Base-by-base conservation (phyloP, 768 basidiomycete genomes). In the Russula virescens region DNA sequence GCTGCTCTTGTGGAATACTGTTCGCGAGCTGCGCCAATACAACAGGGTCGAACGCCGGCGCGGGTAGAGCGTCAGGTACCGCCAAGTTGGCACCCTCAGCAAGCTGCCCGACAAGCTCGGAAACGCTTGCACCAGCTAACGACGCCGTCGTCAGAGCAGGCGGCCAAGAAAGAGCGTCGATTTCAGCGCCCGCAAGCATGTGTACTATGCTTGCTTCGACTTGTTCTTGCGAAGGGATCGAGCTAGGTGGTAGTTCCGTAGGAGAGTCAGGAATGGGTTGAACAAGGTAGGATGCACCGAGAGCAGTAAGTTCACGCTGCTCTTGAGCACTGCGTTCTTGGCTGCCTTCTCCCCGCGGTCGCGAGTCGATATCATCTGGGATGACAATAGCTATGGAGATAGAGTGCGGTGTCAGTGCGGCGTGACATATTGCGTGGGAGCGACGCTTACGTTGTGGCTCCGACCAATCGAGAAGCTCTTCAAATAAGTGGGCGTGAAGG, bases 401-500 rank as follows among this genome's bases (percentile, higher is more conserved):
- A 26, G 68, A 38, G 58, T 67, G 69, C 55, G 70, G 58, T 64
- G 66, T 71, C 38, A 70, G 66, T 66, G 59, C 45, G 51, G 23
- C 46, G 23, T 43, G 45, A 53, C 48, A 49, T 23, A 50, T 48
- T 49, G 54, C 25, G 68, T 58, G 50, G 55, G 61, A 58, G 53
- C 50, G 60, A 28, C 64, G 69, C 89, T 84, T 80, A 94, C 92
- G 78, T 69, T 81, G 73, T 62, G 89, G 91, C 71, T 94, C 92
- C 70, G 78, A 78, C 91, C 91, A 94, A 78, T 94, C 92, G 68
- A 91, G 78, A 61, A 84, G 80, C 77, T 93, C 91, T 76, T 93
- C 91, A 73, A 93, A 93, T 64, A 89, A 70, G 72, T 86, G 87
- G 64, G 84, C 83, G 71, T 93, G 91, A 69, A 94, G 73, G 56